These are phyloP conservation scores for Rhododendron ferrugineum DNA, from an alignment of 148 eudicot genomes.

Conservation along the genomic window DNA sequence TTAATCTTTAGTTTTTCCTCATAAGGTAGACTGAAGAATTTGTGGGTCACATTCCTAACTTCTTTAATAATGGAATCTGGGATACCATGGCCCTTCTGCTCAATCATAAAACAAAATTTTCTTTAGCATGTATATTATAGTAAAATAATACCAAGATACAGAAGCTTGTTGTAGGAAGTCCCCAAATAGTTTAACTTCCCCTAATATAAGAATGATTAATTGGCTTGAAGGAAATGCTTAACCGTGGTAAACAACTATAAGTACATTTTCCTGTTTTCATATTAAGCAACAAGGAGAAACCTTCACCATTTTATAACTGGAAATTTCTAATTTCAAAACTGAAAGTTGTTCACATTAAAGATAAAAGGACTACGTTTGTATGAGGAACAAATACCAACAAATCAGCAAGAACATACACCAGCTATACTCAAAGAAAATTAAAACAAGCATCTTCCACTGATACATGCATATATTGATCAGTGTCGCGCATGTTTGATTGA, in stretches of 20 bases:
- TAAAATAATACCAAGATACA: background rate
- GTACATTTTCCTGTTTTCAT: background rate
- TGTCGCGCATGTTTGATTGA: background rate
- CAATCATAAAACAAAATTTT: slow-evolving; percentile 6
- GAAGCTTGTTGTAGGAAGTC: background rate
- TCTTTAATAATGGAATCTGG: slow-evolving; percentile 61
- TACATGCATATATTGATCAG: background rate
- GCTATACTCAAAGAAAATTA: background rate
- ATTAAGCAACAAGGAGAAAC: background rate
- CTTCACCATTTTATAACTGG: background rate
- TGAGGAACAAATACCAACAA: background rate
- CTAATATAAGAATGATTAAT: background rate
- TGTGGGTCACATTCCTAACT: slow-evolving; percentile 49
- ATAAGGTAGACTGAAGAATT: slow-evolving; percentile 62
- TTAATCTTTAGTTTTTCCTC: slow-evolving; percentile 85
- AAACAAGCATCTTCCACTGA: background rate
- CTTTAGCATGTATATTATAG: too few species aligned
- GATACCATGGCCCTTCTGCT: slow-evolving; percentile 88
- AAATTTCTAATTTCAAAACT: background rate
- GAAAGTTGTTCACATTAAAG: background rate
- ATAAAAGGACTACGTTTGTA: background rate
- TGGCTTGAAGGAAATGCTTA: background rate
- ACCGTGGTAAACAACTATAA: background rate
- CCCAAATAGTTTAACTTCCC: background rate
- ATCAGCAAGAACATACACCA: background rate